These are phyloP conservation scores for Fusarium poae DNA, from an alignment of 2,329 filamentous ascomycete species.

Conservation along the genomic window DNA sequence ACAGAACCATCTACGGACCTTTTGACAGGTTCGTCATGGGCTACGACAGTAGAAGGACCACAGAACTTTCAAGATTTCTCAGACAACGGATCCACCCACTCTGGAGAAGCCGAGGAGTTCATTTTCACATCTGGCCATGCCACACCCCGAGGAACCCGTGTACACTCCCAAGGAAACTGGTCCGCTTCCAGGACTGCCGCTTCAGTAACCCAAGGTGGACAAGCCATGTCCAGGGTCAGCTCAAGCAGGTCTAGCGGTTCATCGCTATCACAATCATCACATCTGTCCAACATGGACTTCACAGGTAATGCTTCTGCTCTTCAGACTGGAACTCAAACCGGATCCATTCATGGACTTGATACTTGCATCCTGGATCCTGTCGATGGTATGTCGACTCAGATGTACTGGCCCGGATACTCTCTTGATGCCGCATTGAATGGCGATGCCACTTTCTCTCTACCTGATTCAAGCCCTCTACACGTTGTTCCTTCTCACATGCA, in stretches of 20 bases:
- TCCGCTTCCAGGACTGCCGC: conserved; percentile 55
- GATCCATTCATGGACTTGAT: conserved; percentile 62
- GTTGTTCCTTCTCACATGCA: conserved; percentile 69
- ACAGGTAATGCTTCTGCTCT: conserved; percentile 64
- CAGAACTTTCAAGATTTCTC: conserved; percentile 70
- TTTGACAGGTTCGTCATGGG: conserved; percentile 68
- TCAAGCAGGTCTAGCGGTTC: conserved; percentile 58
- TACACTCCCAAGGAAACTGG: conserved; percentile 61
- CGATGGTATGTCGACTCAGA: conserved; percentile 61
- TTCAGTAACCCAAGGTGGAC: conserved; percentile 51
- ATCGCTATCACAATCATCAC: conserved; percentile 64
- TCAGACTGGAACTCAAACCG: conserved; percentile 56
- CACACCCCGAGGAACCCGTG: conserved; percentile 65
- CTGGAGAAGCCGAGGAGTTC: conserved; percentile 68
- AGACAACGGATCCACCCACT: conserved; percentile 63
- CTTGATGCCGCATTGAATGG: conserved; percentile 60
- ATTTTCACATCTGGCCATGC: conserved; percentile 67
- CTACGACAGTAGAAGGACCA: conserved; percentile 68
- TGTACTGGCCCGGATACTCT: conserved; percentile 64
- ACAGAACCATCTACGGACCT: conserved; percentile 70
- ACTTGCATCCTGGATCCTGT: conserved; percentile 65
- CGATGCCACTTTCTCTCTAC: conserved; percentile 58
- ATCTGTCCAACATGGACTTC: conserved; percentile 66
- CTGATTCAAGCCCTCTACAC: conserved; percentile 62
- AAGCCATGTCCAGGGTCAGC: conserved; percentile 57